Base-by-base conservation (phyloP, 495 filamentous ascomycete genomes). In the Neurospora sp. region DNA sequence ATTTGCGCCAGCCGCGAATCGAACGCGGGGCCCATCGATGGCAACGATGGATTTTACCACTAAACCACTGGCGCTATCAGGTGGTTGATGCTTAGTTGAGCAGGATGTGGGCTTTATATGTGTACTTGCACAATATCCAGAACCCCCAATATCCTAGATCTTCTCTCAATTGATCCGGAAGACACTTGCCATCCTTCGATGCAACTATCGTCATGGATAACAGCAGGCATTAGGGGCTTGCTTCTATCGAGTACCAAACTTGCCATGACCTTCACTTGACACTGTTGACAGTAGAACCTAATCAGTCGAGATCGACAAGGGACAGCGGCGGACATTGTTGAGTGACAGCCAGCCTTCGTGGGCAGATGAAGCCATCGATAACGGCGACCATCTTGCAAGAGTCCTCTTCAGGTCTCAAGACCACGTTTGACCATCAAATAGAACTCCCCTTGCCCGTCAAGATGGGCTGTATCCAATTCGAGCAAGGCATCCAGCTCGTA, bases 1-100 rank as follows among this genome's bases (percentile, higher is more conserved):
- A 14, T 22, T 53, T 61, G 53, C 53, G 53, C 22, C 53, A 61
- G 53, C 53, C 53, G 53, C 53, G 53, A 61, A 35, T 59, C 53
- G 53, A 61, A 61, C 22, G 53, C 53, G 53, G 53, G 22, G 53
- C 53, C 53, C 53, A 61, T 61, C 53, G 53, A 61, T 61, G 53
- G 53, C 53, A 61, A 61, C 53, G 53, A 61, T 61, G 53, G 53
- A 61, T 61, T 61, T 61, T 61, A 61, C 53, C 53, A 61, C 53
- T 61, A 61, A 61, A 61, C 53, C 53, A 61, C 53, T 61, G 22
- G 53, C 53, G 53, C 53, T 16, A 59, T 59, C 11, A 8, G 22
- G 11, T 7, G 5, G 14, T 59, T 1, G 20, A 27, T 59, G 14
- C 2, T 0, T 12, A 14, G 0, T 12, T 2, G 2, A 10, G 1